These are phyloP conservation scores for Hirsutella rhossiliensis DNA, from an alignment of 2,329 filamentous ascomycete species.

Conservation along the genomic window DNA sequence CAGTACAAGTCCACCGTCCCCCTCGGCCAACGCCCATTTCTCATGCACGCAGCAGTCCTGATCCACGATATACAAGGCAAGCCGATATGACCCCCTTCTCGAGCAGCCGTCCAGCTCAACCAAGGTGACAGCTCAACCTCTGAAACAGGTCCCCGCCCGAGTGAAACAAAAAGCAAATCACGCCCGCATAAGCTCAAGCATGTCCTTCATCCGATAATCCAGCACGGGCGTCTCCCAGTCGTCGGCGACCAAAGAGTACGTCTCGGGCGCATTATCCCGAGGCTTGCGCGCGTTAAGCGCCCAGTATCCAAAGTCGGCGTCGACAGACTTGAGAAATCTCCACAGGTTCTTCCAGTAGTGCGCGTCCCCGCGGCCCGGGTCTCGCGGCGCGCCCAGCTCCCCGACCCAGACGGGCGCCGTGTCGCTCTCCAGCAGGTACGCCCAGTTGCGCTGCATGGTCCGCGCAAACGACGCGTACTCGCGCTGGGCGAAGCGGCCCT, in stretches of 20 bases:
- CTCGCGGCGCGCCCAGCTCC: constrained; percentile 48
- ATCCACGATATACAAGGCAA: no score
- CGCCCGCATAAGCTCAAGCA: constrained; percentile 37
- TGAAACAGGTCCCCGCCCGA: neutral
- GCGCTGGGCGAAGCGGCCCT: constrained; percentile 47
- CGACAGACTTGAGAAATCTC: constrained; percentile 41
- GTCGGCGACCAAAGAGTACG: constrained; percentile 48
- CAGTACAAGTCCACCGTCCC: no score
- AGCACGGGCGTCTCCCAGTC: constrained; percentile 52
- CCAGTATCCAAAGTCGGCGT: constrained; percentile 61
- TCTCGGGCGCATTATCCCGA: constrained; percentile 41
- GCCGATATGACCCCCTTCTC: no score
- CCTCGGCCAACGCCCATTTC: no score
- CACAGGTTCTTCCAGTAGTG: constrained; percentile 57
- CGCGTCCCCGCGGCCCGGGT: constrained; percentile 40
- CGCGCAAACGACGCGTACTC: constrained; percentile 49
- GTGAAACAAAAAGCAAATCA: neutral
- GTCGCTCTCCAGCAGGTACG: constrained; percentile 39
- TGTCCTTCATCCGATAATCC: constrained; percentile 51
- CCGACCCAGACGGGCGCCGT: constrained; percentile 53
- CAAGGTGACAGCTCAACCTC: neutral
- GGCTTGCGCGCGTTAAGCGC: constrained; percentile 56
- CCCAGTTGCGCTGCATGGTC: constrained; percentile 55
- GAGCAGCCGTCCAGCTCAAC: no score
- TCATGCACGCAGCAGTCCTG: no score